phyloP scores from a whole-genome alignment of 1,284 basidiomycete genomes.

The Heterobasidion occidentale region DNA sequence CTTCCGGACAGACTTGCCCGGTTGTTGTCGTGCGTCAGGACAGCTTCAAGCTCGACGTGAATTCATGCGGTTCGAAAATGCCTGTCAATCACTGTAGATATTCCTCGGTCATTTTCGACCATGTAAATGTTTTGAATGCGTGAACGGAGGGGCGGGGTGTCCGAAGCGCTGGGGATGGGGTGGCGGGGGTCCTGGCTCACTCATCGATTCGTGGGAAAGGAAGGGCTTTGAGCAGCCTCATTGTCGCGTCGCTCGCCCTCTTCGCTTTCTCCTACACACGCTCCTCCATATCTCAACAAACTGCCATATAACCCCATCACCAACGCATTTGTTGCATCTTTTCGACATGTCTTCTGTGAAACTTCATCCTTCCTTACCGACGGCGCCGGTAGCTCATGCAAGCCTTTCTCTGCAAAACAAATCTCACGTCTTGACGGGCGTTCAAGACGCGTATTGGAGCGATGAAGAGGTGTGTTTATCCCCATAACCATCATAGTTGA shows the following conservation, averaged over 20 bases:
- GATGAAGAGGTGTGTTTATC: conserved; percentile 64
- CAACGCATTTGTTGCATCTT: background rate
- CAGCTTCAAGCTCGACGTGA: too few species aligned
- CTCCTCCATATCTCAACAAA: background rate
- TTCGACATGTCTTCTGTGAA: conserved; percentile 15
- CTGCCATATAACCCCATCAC: conserved; percentile 1
- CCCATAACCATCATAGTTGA: background rate
- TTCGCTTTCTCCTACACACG: background rate
- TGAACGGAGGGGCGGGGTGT: background rate
- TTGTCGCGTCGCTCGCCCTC: conserved; percentile 12
- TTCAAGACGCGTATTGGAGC: conserved; percentile 98
- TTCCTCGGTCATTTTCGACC: too few species aligned
- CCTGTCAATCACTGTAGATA: too few species aligned
- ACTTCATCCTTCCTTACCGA: conserved; percentile 47
- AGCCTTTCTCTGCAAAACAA: conserved; percentile 69
- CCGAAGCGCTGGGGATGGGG: background rate
- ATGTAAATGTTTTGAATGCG: too few species aligned
- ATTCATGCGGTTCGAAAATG: too few species aligned
- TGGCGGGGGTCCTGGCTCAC: background rate
- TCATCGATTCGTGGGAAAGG: conserved; percentile 8
- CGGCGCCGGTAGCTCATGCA: conserved; percentile 59
- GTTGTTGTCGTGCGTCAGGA: too few species aligned
- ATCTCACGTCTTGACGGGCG: conserved; percentile 77
- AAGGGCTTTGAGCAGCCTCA: conserved; percentile 5
- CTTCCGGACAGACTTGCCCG: too few species aligned